Evolutionary conservation across 106 monocot species (phyloP).

Genomic region (Platanthera zijinensis): DNA sequence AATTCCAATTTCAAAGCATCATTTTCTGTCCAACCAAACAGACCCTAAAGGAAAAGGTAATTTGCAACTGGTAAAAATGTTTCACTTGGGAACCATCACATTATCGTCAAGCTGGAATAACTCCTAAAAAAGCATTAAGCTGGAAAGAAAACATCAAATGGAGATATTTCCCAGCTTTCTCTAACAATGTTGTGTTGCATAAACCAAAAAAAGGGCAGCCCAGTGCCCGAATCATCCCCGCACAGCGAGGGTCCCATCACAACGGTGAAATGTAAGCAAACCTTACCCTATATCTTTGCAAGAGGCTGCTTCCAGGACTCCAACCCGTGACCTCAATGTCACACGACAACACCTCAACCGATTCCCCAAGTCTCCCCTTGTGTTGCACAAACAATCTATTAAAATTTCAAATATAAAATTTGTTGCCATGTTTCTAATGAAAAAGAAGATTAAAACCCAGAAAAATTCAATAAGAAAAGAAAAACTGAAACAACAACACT

Average conservation of each 20-base stretch:
- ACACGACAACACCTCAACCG: too few species aligned
- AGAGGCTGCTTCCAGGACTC: too few species aligned
- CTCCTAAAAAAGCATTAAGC: neutral
- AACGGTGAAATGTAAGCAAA: too few species aligned
- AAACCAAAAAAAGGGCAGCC: neutral
- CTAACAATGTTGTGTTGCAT: neutral
- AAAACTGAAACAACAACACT: neutral
- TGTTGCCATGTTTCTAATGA: neutral
- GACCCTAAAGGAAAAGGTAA: neutral
- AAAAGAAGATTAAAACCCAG: neutral
- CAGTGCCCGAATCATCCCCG: too few species aligned
- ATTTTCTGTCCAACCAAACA: neutral
- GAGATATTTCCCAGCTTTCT: neutral
- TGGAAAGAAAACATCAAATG: neutral
- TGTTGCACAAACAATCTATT: neutral
- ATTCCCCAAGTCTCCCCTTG: neutral
- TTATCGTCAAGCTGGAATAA: neutral
- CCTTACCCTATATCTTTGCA: too few species aligned
- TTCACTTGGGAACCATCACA: neutral
- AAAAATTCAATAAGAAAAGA: neutral
- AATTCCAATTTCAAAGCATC: too few species aligned
- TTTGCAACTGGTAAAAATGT: neutral
- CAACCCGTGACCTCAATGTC: too few species aligned
- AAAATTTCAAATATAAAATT: neutral
- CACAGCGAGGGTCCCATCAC: too few species aligned